phyloP scores from a whole-genome alignment of 331 rosid species.

The Malus hybrid region DNA sequence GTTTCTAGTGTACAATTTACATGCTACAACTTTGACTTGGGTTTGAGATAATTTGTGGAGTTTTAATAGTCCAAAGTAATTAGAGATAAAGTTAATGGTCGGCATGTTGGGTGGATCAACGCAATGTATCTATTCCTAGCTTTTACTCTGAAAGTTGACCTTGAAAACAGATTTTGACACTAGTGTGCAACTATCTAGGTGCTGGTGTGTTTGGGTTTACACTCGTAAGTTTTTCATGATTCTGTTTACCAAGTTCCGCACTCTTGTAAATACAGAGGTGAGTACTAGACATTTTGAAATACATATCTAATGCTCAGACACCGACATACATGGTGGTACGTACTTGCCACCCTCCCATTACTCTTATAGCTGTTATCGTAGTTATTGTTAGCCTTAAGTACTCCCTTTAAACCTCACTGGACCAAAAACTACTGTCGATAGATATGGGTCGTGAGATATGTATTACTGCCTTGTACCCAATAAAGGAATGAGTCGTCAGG shows the following conservation, averaged over 20 bases:
- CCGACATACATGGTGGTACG: background rate
- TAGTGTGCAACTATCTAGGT: background rate
- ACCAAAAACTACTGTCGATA: background rate
- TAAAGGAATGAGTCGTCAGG: background rate
- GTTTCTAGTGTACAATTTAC: background rate
- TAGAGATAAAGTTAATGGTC: background rate
- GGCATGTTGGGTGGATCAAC: background rate
- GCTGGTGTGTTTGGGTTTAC: background rate
- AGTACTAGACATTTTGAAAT: background rate
- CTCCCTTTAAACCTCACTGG: background rate
- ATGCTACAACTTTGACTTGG: background rate
- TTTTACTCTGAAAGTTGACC: background rate
- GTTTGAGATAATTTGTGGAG: background rate
- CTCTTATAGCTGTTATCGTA: background rate
- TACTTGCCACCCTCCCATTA: background rate
- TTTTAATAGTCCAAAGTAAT: background rate
- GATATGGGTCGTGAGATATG: background rate
- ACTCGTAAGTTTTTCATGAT: background rate
- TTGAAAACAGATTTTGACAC: background rate
- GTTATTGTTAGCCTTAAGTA: background rate
- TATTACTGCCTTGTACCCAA: background rate
- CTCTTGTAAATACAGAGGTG: background rate
- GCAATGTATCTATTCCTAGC: background rate
- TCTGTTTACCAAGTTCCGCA: background rate
- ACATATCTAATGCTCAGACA: background rate